Evolutionary conservation across 495 filamentous ascomycete genomes (phyloP).

Genomic region (Trichoderma gamsii): DNA sequence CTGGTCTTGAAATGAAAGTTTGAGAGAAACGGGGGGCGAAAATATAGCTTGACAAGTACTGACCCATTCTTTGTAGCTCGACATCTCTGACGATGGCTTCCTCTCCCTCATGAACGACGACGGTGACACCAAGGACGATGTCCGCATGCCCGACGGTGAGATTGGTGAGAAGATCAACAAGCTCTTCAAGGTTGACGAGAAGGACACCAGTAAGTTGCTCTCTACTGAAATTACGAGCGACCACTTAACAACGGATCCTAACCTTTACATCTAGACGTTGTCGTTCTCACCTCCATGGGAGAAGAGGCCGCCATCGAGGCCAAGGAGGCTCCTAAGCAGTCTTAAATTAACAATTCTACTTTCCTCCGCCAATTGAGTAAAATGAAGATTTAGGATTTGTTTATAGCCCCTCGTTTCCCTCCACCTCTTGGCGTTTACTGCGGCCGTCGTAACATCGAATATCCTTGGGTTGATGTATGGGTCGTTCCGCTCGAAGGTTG

Average conservation of each 20-base stretch:
- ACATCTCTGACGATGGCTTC: slow-evolving; percentile 85
- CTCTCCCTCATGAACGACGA: slow-evolving; percentile 79
- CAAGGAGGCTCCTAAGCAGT: slow-evolving; percentile 67
- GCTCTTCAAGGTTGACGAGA: slow-evolving; percentile 62
- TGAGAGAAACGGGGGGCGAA: neutral
- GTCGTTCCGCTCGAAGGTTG: slow-evolving; percentile 11
- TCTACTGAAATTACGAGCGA: neutral
- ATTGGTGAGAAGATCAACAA: slow-evolving; percentile 72
- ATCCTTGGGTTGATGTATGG: slow-evolving; percentile 14
- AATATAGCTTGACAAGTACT: neutral
- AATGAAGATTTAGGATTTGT: slow-evolving; percentile 11
- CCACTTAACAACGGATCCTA: slow-evolving; percentile 19
- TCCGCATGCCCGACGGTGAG: slow-evolving; percentile 87
- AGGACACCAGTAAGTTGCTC: slow-evolving; percentile 67
- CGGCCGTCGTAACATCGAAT: slow-evolving; percentile 12
- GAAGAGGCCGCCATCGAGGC: slow-evolving; percentile 88
- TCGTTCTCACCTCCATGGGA: slow-evolving; percentile 89
- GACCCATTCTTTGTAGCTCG: slow-evolving; percentile 49
- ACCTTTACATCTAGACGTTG: slow-evolving; percentile 58
- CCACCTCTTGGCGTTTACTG: neutral
- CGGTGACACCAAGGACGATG: slow-evolving; percentile 84
- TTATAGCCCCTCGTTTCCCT: slow-evolving; percentile 3
- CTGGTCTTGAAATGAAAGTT: neutral
- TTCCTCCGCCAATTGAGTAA: neutral
- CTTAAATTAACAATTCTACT: slow-evolving; percentile 1